These are phyloP conservation scores for Saitozyma podzolica DNA, from an alignment of 768 basidiomycete genomes.

Conservation along the genomic window DNA sequence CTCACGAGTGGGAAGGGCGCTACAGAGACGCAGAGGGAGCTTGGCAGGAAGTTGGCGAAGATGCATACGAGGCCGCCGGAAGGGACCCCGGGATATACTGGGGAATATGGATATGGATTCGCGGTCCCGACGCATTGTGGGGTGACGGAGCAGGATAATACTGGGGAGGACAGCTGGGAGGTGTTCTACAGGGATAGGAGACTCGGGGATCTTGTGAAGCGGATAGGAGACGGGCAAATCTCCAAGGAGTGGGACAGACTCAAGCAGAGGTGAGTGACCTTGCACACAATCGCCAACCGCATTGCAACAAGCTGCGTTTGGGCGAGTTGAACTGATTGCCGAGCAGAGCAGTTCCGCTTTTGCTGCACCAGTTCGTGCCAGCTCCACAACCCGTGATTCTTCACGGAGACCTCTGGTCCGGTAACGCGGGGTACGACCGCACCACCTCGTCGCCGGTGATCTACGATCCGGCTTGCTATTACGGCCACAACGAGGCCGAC, in stretches of 20 bases:
- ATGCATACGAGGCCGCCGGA: constrained; percentile 33
- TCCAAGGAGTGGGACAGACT: constrained; percentile 30
- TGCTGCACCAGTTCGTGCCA: constrained; percentile 31
- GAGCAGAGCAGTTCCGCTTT: constrained; percentile 34
- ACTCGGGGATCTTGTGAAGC: constrained; percentile 37
- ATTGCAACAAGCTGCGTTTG: background rate
- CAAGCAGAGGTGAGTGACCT: constrained; percentile 27
- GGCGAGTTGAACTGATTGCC: too few relatives aligned
- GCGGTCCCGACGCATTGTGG: constrained; percentile 46
- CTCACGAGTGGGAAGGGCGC: constrained; percentile 10
- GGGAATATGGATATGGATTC: constrained; percentile 33
- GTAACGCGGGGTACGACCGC: constrained; percentile 44
- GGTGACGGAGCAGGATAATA: constrained; percentile 48
- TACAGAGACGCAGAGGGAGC: constrained; percentile 21
- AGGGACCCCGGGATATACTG: constrained; percentile 13
- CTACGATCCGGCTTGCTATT: constrained; percentile 48
- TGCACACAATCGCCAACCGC: background rate
- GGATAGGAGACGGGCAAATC: constrained; percentile 36
- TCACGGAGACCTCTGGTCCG: constrained; percentile 53
- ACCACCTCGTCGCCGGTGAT: constrained; percentile 32
- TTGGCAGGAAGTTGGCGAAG: constrained; percentile 33
- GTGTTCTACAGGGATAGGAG: constrained; percentile 43
- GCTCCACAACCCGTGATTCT: constrained; percentile 43
- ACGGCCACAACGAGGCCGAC: constrained; percentile 45
- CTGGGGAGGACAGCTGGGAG: constrained; percentile 42